phyloP scores from a whole-genome alignment of 129 eudicot species.

The Flaveria brownii region DNA sequence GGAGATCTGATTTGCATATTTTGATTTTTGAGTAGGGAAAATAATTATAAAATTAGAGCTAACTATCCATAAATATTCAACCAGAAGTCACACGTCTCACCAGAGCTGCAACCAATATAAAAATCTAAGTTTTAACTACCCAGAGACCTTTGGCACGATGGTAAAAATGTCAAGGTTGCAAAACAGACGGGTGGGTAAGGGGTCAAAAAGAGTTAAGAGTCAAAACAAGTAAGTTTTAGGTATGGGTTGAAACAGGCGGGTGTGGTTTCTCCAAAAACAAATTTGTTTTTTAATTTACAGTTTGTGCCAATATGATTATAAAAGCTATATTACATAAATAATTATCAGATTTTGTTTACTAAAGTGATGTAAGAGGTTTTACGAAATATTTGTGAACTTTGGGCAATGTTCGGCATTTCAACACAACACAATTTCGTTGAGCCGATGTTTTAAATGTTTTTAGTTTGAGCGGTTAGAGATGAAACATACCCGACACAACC shows the following conservation, averaged over 20 bases:
- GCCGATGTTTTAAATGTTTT: too few species aligned
- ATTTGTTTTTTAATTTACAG: neutral
- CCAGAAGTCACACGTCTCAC: neutral
- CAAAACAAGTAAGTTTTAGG: neutral
- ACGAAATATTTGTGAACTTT: too few species aligned
- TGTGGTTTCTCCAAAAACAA: neutral
- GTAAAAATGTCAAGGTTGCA: neutral
- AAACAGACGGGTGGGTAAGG: neutral
- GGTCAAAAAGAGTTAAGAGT: neutral
- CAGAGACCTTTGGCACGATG: neutral
- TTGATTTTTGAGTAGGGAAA: neutral
- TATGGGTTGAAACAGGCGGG: neutral
- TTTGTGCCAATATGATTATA: neutral
- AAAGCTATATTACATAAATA: neutral
- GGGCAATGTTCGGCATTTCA: too few species aligned
- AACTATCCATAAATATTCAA: neutral
- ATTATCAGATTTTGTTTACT: neutral
- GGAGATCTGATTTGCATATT: constrained; percentile 1
- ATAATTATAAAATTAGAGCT: neutral
- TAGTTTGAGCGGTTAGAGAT: too few species aligned
- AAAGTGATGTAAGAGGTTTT: neutral
- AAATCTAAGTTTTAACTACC: neutral
- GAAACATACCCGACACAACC: too few species aligned
- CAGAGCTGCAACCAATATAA: constrained; percentile 5
- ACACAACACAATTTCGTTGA: too few species aligned